phyloP scores from a whole-genome alignment of 2,329 filamentous ascomycete genomes.

The Rhytidhysteron rufulum region DNA sequence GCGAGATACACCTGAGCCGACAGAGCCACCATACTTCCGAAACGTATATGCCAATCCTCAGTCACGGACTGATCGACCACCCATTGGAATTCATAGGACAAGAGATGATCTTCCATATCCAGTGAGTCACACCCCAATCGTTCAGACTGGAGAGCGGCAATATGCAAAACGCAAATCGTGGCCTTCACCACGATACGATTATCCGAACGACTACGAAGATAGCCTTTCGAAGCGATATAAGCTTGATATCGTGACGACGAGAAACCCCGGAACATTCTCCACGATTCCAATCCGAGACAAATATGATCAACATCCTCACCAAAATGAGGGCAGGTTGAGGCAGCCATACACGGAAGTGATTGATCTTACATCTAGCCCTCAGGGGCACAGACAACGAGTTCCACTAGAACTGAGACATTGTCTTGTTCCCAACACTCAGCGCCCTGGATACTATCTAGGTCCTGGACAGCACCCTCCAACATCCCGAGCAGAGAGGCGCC shows the following conservation, averaged over 20 bases:
- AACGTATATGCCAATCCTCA: not conserved
- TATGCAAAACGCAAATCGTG: slow-evolving; percentile 2
- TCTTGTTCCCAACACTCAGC: not conserved
- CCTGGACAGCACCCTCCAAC: no score
- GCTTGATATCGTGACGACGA: not conserved
- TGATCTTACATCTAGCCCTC: slow-evolving; percentile 4
- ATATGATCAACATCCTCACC: not conserved
- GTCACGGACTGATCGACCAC: not conserved
- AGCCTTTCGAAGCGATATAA: not conserved
- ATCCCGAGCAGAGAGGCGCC: no score
- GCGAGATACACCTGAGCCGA: slow-evolving; percentile 17
- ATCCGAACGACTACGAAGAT: not conserved
- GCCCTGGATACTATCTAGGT: not conserved
- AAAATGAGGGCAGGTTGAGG: not conserved
- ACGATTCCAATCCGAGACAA: not conserved
- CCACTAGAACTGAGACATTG: not conserved
- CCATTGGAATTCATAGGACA: no score
- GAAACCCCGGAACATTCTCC: not conserved
- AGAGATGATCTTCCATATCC: no score
- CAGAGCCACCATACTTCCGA: not conserved
- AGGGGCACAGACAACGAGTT: not conserved
- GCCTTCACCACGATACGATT: not conserved
- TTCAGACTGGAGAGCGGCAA: not conserved
- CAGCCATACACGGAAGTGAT: not conserved
- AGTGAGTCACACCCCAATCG: no score